phyloP scores from a whole-genome alignment of 2,329 filamentous ascomycete genomes.

The Clonostachys rosea region DNA sequence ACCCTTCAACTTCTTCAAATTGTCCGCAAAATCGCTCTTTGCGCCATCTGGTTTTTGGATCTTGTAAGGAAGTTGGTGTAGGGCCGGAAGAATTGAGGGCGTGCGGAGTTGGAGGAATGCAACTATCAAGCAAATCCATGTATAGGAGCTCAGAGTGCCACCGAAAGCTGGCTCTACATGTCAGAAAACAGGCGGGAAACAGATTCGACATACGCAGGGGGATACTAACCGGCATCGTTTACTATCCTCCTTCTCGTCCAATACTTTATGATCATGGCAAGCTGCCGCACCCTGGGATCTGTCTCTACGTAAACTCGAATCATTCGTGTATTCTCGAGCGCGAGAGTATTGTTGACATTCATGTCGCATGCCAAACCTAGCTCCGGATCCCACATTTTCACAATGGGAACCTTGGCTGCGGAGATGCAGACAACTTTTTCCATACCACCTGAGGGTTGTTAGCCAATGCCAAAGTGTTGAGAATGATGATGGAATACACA shows the following conservation, averaged over 20 bases:
- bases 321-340: conserved; percentile 95
- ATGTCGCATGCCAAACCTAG: conserved; percentile 87
- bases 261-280: conserved; percentile 96
- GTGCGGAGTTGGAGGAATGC: conserved; percentile 88
- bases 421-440: conserved; percentile 92
- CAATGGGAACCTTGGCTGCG: conserved; percentile 93
- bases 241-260: conserved; percentile 92
- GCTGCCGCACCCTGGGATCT: conserved; percentile 81
- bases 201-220: not conserved
- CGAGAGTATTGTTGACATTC: conserved; percentile 97
- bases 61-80: conserved; percentile 63
- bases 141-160: conserved; percentile 94
- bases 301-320: conserved; percentile 95
- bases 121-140: conserved; percentile 98
- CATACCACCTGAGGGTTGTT: conserved; percentile 75
- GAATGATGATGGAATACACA: conserved; percentile 24
- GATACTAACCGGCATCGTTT: conserved; percentile 87
- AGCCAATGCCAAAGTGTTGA: not conserved
- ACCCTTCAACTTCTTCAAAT: conserved; percentile 67
- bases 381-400: conserved; percentile 98
- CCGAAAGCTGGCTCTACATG: conserved; percentile 65
- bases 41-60: conserved; percentile 56
- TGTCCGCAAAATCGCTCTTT: conserved; percentile 79
- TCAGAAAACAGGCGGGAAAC: not conserved
- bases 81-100: conserved; percentile 76